A percentile compares a stretch with the other conserved stretches of the same genome.
Evolutionary conservation across 495 filamentous ascomycete species (phyloP).

Genomic region (Trichocladium uniseriatum): DNA sequence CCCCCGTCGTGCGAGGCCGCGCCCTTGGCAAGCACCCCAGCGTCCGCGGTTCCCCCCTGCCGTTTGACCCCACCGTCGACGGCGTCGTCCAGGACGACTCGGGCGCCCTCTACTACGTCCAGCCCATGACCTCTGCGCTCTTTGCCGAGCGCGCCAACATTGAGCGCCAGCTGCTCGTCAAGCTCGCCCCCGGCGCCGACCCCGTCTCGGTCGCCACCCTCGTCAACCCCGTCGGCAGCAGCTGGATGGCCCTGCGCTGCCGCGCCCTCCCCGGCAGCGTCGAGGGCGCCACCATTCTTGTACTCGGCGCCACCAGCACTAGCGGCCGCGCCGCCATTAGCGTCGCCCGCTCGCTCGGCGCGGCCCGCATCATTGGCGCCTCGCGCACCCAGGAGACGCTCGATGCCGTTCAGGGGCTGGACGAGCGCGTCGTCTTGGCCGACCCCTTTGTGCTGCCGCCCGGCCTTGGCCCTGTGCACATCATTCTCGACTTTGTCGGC

Average conservation of each 20-base stretch:
- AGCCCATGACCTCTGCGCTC: neutral
- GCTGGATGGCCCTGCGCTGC: slow-evolving; percentile 8
- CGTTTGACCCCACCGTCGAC: slow-evolving; percentile 6
- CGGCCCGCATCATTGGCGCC: slow-evolving; percentile 4
- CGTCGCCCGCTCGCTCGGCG: slow-evolving; percentile 4
- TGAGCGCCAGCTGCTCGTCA: slow-evolving; percentile 3
- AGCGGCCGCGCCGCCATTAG: slow-evolving; percentile 4
- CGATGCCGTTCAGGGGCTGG: neutral
- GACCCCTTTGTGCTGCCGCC: slow-evolving; percentile 1
- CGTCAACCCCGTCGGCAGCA: slow-evolving; percentile 8
- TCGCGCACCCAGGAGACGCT: slow-evolving; percentile 3
- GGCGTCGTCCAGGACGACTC: slow-evolving; percentile 5
- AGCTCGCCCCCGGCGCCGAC: neutral
- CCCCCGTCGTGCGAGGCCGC: slow-evolving; percentile 2
- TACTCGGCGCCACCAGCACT: slow-evolving; percentile 4
- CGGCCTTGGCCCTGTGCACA: slow-evolving; percentile 2
- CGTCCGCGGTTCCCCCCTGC: neutral
- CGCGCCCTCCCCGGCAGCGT: slow-evolving; percentile 1
- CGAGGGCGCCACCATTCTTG: slow-evolving; percentile 5
- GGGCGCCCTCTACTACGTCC: slow-evolving; percentile 3
- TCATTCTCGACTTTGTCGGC: slow-evolving; percentile 6
- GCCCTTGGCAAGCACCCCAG: slow-evolving; percentile 2
- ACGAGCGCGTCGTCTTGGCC: slow-evolving; percentile 1
- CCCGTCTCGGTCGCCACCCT: slow-evolving; percentile 1
- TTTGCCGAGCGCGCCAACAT: slow-evolving; percentile 8